Percentiles rank a stretch among this genome's conserved stretches.
Conservation (phyloP, 2,329 filamentous ascomycete genomes). For the Phyllosticta citrichinensis region DNA sequence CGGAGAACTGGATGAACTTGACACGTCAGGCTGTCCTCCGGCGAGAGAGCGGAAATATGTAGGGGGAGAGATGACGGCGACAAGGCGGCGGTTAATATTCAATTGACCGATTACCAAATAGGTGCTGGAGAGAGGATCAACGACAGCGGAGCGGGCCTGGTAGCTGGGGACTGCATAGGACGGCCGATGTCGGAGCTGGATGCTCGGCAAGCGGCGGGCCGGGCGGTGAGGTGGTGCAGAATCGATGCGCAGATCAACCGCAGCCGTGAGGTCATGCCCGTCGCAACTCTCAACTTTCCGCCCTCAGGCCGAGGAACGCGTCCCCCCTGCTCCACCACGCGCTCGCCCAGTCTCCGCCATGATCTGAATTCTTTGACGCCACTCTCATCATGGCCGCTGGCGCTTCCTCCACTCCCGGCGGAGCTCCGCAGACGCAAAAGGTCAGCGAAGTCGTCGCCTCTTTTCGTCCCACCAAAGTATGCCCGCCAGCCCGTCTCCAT, state of each 20-base stretch:
- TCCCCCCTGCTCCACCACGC: neutral
- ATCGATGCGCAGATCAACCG: neutral
- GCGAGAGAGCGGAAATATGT: conserved; percentile 3
- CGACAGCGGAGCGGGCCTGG: conserved; percentile 1
- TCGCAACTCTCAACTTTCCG: neutral
- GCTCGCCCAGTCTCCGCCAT: neutral
- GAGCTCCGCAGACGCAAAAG: conserved; percentile 39
- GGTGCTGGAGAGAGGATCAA: neutral
- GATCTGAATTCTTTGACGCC: neutral
- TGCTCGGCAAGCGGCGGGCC: too few relatives aligned
- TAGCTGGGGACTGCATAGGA: too few relatives aligned
- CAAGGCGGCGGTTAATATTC: neutral
- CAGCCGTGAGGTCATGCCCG: neutral
- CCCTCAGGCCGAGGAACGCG: neutral
- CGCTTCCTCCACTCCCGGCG: conserved; percentile 19
- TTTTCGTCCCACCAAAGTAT: conserved; percentile 55
- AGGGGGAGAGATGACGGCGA: neutral
- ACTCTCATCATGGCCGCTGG: conserved; percentile 23
- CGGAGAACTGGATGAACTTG: conserved; percentile 6
- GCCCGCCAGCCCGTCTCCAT: conserved; percentile 22
- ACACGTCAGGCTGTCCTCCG: conserved; percentile 8
- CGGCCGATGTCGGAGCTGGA: neutral
- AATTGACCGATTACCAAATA: conserved; percentile 3
- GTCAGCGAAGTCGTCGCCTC: conserved; percentile 67
- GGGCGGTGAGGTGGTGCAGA: too few relatives aligned